phyloP scores from a whole-genome alignment of 1,139 yeast genomes.

The Geotrichum candidum region DNA sequence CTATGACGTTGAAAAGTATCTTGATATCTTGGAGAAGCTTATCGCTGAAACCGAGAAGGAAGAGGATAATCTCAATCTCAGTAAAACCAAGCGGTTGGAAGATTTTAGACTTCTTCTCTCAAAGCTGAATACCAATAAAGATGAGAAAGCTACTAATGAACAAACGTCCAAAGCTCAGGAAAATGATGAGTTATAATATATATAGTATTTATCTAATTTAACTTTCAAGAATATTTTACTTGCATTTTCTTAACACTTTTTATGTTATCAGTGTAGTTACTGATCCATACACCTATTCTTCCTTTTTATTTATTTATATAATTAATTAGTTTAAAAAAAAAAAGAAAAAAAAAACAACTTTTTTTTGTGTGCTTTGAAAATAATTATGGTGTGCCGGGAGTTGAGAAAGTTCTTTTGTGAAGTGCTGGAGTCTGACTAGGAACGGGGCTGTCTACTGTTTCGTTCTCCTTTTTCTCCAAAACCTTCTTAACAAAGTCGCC shows the following conservation, averaged over 20 bases:
- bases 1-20: background rate
- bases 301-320: too few relatives aligned
- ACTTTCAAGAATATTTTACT: background rate
- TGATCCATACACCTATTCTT: background rate
- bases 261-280: background rate
- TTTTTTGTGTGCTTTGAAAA: too few relatives aligned
- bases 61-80: background rate
- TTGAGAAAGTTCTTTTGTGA: conserved; percentile 1
- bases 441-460: background rate
- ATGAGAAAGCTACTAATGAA: background rate
- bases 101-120: background rate
- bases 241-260: background rate
- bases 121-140: background rate
- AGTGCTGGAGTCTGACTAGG: conserved; percentile 4
- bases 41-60: conserved; percentile 3
- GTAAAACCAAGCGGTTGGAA: background rate
- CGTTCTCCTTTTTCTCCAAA: conserved; percentile 15
- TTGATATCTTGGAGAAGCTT: conserved; percentile 1
- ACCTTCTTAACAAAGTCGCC: conserved; percentile 37
- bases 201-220: background rate
- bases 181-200: conserved; percentile 6
- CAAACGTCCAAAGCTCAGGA: background rate
- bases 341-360: background rate
- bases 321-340: background rate
- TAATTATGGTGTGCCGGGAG: background rate